Evolutionary conservation across 495 filamentous ascomycete species (phyloP).

Genomic region (Penicillium antarcticum): DNA sequence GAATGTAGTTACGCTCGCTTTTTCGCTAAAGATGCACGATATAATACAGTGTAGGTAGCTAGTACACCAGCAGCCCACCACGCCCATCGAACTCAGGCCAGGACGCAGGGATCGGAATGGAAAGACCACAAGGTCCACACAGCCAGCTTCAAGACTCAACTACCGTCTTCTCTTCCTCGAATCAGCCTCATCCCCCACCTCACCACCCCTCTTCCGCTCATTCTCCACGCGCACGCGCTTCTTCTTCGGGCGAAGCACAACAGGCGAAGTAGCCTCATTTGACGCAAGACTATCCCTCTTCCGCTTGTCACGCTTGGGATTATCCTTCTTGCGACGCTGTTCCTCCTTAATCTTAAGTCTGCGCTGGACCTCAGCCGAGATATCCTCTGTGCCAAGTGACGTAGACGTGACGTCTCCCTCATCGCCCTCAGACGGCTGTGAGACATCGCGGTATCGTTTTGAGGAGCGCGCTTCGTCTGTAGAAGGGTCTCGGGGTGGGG

Average conservation of each 20-base stretch:
- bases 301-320: slow-evolving; percentile 31
- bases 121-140: no score
- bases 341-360: slow-evolving; percentile 40
- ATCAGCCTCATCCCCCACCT: background rate
- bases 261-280: slow-evolving; percentile 23
- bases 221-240: slow-evolving; percentile 17
- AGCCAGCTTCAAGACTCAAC: background rate
- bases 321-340: slow-evolving; percentile 25
- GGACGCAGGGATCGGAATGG: background rate
- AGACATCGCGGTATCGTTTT: slow-evolving; percentile 23
- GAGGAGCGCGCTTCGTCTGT: slow-evolving; percentile 3
- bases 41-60: no score
- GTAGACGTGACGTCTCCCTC: slow-evolving; percentile 11
- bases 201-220: slow-evolving; percentile 7
- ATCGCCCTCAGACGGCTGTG: slow-evolving; percentile 14
- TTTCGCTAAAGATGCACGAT: no score
- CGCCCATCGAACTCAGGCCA: background rate
- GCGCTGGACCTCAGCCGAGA: slow-evolving; percentile 43
- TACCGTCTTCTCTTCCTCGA: slow-evolving; percentile 1
- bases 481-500: background rate
- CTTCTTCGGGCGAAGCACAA: slow-evolving; percentile 12
- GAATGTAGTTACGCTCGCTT: no score
- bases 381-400: slow-evolving; percentile 43
- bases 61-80: background rate
- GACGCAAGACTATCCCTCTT: slow-evolving; percentile 38